Evolutionary conservation across 495 filamentous ascomycete genomes (phyloP), one percentile per base, ranked within the genome.

Genomic region (Aspergillus hancockii): DNA sequence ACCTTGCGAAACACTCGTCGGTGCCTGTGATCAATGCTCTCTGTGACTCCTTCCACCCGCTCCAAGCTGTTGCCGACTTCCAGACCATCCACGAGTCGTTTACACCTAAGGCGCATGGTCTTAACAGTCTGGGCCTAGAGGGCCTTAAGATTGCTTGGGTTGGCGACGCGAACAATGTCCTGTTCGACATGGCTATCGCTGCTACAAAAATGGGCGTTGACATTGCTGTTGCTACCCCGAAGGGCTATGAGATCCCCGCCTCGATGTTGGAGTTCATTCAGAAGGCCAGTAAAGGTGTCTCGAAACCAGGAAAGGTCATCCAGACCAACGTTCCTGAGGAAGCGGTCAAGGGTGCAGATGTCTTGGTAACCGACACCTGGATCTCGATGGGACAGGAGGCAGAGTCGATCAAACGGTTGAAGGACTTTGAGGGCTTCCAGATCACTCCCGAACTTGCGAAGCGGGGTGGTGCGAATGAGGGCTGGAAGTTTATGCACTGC

Each of bases 401-500:
- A 47, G 92, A 97, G 76, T 78, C 85, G 32, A 79, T 83, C 55
- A 85, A 88, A 76, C 79, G 89, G 57, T 65, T 97, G 59, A 84
- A 87, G 74, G 90, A 86, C 28, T 98, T 98, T 67, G 80, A 82
- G 30, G 92, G 93, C 32, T 98, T 91, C 73, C 93, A 97, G 71
- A 88, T 98, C 63, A 96, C 92, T 3, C 75, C 83, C 13, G 88
- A 90, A 49, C 75, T 98, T 36, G 94, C 91, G 2, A 80, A 87
- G 75, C 81, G 86, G 46, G 94, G 93, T 41, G 91, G 91, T 31
- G 94, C 94, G 13, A 95, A 95, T 70, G 80, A 88, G 32, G 80
- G 81, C 58, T 98, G 94, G 94, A 92, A 90, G 75, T 98, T 98
- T 68, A 97, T 98, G 94, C 94, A 98, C 80, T 98, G 94, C 70